phyloP scores from a whole-genome alignment of 2,329 filamentous ascomycete genomes.

The Raffaelea arxii region DNA sequence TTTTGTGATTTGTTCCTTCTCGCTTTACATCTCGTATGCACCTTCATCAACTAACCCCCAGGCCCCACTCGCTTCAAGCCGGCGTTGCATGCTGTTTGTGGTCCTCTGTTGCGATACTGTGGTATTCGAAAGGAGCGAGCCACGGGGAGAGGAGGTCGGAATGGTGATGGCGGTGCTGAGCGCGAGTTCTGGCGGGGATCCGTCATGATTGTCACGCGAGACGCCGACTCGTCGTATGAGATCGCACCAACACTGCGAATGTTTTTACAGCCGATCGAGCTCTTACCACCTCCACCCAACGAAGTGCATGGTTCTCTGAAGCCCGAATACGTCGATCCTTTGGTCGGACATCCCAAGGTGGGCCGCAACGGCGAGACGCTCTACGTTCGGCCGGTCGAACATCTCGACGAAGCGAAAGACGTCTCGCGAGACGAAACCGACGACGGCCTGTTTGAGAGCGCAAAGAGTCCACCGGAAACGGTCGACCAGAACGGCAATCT shows the following conservation, averaged over 20 bases:
- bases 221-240: constrained; percentile 73
- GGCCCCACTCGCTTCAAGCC: constrained; percentile 70
- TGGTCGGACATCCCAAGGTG: constrained; percentile 78
- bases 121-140: constrained; percentile 62
- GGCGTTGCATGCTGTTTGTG: constrained; percentile 75
- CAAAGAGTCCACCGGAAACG: constrained; percentile 42
- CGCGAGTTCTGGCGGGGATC: constrained; percentile 86
- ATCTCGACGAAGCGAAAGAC: constrained; percentile 69
- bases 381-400: constrained; percentile 82
- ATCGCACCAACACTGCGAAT: constrained; percentile 70
- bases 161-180: constrained; percentile 29
- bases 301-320: constrained; percentile 57
- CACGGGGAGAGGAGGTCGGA: constrained; percentile 25
- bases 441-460: constrained; percentile 70
- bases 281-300: constrained; percentile 67
- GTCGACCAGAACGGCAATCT: constrained; percentile 26
- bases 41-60: constrained; percentile 18
- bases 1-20: constrained; percentile 9
- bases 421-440: constrained; percentile 72
- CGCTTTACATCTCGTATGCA: too few relatives aligned
- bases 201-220: constrained; percentile 89
- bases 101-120: constrained; percentile 81
- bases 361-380: constrained; percentile 77
- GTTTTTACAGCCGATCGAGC: constrained; percentile 77
- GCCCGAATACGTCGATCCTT: constrained; percentile 78